These are phyloP conservation scores for Seiridium unicorne DNA, from an alignment of 2,329 filamentous ascomycete species.

Conservation along the genomic window DNA sequence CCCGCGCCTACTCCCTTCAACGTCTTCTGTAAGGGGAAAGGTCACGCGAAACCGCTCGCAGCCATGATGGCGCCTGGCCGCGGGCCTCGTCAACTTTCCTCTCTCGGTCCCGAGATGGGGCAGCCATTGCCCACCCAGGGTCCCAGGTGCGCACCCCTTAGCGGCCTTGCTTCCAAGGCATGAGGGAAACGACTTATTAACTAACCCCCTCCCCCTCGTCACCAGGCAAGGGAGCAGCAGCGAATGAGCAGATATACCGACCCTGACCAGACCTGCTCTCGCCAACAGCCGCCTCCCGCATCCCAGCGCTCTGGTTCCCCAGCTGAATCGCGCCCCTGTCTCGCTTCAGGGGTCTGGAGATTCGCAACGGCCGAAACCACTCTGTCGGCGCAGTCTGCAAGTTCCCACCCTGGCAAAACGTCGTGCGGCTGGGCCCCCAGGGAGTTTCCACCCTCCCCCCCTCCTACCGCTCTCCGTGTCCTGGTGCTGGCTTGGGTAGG, in stretches of 20 bases:
- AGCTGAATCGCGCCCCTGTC: slow-evolving; percentile 4
- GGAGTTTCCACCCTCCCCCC: not conserved
- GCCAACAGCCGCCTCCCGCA: not conserved
- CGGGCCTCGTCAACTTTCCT: not conserved
- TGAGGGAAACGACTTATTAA: not conserved
- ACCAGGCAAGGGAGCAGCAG: not conserved
- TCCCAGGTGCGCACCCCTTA: not conserved
- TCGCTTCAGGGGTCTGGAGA: not conserved
- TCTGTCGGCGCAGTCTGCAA: not conserved
- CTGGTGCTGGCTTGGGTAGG: not conserved
- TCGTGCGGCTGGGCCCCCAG: not conserved
- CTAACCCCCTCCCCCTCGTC: not conserved
- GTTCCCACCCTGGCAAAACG: not conserved
- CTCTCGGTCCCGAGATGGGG: not conserved
- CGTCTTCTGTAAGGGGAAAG: slow-evolving; percentile 16
- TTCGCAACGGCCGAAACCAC: slow-evolving; percentile 5
- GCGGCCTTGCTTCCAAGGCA: not conserved
- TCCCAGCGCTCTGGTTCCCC: not conserved
- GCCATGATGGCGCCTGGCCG: not conserved
- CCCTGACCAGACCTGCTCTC: not conserved
- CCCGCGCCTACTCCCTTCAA: not conserved
- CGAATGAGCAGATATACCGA: not conserved
- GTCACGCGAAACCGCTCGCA: slow-evolving; percentile 11
- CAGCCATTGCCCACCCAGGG: not conserved
- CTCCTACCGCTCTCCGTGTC: not conserved